Evolutionary conservation across 2,329 filamentous ascomycete species (phyloP).

Genomic region (Exophiala calicioides): DNA sequence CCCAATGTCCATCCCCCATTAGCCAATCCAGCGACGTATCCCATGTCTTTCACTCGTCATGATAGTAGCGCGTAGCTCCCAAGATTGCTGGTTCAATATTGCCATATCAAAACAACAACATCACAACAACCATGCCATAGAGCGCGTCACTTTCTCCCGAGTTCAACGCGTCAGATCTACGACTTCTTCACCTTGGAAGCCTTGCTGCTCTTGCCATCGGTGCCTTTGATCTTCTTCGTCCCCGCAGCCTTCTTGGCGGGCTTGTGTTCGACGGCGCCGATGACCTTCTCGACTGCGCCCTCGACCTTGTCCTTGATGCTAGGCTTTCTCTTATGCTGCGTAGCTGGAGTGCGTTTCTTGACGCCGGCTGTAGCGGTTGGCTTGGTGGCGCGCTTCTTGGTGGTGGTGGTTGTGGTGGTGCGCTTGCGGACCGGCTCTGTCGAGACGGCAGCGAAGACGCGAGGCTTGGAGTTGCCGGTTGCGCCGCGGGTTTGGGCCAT

Average conservation of each 20-base stretch:
- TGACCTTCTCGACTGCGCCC: slow-evolving; percentile 35
- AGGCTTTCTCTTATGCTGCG: slow-evolving; percentile 30
- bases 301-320: slow-evolving; percentile 37
- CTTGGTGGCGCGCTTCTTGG: slow-evolving; percentile 25
- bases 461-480: slow-evolving; percentile 34
- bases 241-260: slow-evolving; percentile 44
- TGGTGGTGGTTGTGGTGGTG: slow-evolving; percentile 22
- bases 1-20: no score
- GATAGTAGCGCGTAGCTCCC: no score
- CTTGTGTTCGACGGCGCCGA: slow-evolving; percentile 34
- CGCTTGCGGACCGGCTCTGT: slow-evolving; percentile 29
- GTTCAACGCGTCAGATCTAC: neutral
- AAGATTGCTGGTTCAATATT: no score
- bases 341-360: slow-evolving; percentile 25
- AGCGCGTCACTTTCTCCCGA: no score
- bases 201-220: slow-evolving; percentile 33
- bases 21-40: no score
- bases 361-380: slow-evolving; percentile 14
- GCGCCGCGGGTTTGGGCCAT: slow-evolving; percentile 36
- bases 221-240: slow-evolving; percentile 41
- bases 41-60: no score
- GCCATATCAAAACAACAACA: no score
- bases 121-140: no score
- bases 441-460: slow-evolving; percentile 27
- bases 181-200: neutral